These are phyloP conservation scores for Syzygium oleosum DNA, from an alignment of 345 rosid species.

Conservation along the genomic window DNA sequence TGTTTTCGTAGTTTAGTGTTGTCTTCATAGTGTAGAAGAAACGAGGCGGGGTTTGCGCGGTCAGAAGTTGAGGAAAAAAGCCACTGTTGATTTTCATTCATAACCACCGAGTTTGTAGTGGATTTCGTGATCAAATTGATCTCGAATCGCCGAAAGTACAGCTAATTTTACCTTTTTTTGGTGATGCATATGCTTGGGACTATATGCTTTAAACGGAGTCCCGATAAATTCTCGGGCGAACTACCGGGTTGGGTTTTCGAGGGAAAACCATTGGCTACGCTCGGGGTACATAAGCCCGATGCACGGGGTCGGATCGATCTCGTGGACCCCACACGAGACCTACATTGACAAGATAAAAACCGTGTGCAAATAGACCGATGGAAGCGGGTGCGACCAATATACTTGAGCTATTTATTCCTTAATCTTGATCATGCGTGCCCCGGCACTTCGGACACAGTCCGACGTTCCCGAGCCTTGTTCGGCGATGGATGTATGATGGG, in stretches of 20 bases:
- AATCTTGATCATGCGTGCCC: too few relatives aligned
- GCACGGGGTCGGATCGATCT: background rate
- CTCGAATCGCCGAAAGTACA: background rate
- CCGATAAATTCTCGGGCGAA: background rate
- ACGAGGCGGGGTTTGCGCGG: too few relatives aligned
- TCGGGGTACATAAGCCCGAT: background rate
- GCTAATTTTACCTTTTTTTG: fast-evolving
- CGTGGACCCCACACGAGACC: background rate
- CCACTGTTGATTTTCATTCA: background rate
- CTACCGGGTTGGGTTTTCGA: background rate
- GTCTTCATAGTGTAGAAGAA: background rate
- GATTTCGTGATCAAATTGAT: background rate
- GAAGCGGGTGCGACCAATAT: background rate
- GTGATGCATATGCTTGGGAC: too few relatives aligned
- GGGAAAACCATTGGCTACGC: background rate
- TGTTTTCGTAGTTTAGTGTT: background rate
- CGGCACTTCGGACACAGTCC: too few relatives aligned
- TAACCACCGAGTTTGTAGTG: background rate
- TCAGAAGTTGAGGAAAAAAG: background rate
- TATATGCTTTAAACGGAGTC: background rate
- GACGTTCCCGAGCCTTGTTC: too few relatives aligned
- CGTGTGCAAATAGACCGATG: background rate
- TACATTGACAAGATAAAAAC: background rate
- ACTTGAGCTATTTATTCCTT: too few relatives aligned
- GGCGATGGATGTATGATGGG: background rate